Conservation (phyloP, 768 basidiomycete genomes). For the Boletus sp. region DNA sequence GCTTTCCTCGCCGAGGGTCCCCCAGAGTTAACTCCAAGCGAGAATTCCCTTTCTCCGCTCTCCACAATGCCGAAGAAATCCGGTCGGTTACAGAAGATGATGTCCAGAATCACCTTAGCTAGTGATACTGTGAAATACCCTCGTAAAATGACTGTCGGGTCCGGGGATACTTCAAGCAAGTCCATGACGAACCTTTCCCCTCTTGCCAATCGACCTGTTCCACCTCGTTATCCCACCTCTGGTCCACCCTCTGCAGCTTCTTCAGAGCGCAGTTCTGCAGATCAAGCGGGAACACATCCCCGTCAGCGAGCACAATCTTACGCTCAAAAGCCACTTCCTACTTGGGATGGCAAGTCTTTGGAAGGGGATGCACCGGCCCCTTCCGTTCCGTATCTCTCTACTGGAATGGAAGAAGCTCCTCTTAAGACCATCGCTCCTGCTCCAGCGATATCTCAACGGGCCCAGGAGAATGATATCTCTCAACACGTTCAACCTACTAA, state of each 20-base stretch:
- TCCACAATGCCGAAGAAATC: conserved; percentile 40
- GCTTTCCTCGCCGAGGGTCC: conserved; percentile 61
- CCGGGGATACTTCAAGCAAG: conserved; percentile 25
- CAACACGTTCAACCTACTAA: conserved; percentile 3
- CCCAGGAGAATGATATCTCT: conserved; percentile 4
- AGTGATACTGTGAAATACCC: conserved; percentile 29
- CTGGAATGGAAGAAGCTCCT: conserved; percentile 3
- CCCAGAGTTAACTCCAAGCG: conserved; percentile 40
- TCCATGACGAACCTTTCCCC: conserved; percentile 44
- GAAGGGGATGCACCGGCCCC: conserved; percentile 8
- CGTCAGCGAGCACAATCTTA: conserved; percentile 31
- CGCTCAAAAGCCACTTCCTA: conserved; percentile 20
- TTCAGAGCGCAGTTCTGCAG: conserved; percentile 30
- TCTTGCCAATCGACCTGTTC: conserved; percentile 57
- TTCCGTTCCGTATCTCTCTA: conserved; percentile 4
- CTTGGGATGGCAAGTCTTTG: conserved; percentile 16
- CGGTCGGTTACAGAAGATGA: conserved; percentile 76
- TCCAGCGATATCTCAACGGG: conserved; percentile 5
- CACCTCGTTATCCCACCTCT: conserved; percentile 51
- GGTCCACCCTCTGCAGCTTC: conserved; percentile 48
- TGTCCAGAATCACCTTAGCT: conserved; percentile 68
- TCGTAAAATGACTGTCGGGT: conserved; percentile 33
- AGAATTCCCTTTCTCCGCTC: conserved; percentile 43
- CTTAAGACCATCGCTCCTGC: background rate
- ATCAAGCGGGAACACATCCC: conserved; percentile 14